Evolutionary conservation across 2,329 filamentous ascomycete genomes (phyloP).

Genomic region (Aurifilum marmelostoma): DNA sequence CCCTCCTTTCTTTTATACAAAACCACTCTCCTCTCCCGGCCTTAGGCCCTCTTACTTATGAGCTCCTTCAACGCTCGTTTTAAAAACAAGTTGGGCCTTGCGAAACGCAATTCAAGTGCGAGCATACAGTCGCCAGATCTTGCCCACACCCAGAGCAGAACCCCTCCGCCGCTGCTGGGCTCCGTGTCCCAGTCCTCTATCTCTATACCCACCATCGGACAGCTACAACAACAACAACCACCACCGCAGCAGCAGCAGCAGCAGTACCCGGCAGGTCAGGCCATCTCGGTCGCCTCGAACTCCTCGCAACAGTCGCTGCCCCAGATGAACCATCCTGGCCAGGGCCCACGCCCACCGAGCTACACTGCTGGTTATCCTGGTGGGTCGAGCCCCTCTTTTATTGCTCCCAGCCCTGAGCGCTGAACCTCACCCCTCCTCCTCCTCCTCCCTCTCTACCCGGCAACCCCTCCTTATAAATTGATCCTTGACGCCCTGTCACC

Average conservation of each 20-base stretch:
- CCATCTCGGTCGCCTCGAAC: constrained; percentile 51
- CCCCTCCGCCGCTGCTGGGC: constrained; percentile 42
- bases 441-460: not conserved
- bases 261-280: constrained; percentile 39
- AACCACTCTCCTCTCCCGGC: constrained; percentile 36
- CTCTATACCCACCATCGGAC: constrained; percentile 26
- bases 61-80: constrained; percentile 80
- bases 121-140: constrained; percentile 58
- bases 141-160: constrained; percentile 46
- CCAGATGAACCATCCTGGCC: constrained; percentile 66
- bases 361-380: constrained; percentile 53
- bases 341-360: constrained; percentile 65
- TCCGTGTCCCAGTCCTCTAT: constrained; percentile 32
- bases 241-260: constrained; percentile 34
- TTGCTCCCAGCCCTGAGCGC: constrained; percentile 11
- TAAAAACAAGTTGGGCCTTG: constrained; percentile 74
- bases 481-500: constrained; percentile 47
- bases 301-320: constrained; percentile 54
- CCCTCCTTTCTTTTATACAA: constrained; percentile 20
- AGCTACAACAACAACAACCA: constrained; percentile 30
- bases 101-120: constrained; percentile 74
- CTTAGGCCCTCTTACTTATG: constrained; percentile 58
- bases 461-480: constrained; percentile 23
- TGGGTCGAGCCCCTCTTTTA: constrained; percentile 26
- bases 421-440: constrained; percentile 2